These are phyloP conservation scores for Pseudogymnoascus sp. DNA, from an alignment of 2,329 filamentous ascomycete species.

Conservation along the genomic window DNA sequence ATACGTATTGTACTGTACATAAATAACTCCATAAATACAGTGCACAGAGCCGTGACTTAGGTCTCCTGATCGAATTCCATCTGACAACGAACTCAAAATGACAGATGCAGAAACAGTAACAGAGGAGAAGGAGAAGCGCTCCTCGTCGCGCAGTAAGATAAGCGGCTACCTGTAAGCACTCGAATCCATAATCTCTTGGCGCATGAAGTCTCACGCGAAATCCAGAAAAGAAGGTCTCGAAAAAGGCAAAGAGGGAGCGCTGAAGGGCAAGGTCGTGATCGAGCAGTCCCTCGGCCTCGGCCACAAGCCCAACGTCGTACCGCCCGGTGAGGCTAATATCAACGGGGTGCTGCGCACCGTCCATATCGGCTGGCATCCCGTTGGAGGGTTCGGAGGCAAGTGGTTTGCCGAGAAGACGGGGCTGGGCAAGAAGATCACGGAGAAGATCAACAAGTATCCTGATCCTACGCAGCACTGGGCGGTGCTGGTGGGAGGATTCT, in stretches of 20 bases:
- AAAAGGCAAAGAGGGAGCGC: slow-evolving; percentile 23
- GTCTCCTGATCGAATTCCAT: background rate
- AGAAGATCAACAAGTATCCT: slow-evolving; percentile 45
- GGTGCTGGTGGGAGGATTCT: slow-evolving; percentile 46
- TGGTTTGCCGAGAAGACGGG: slow-evolving; percentile 51
- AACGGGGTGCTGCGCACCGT: slow-evolving; percentile 35
- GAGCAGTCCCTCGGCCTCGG: slow-evolving; percentile 38
- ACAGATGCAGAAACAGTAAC: background rate
- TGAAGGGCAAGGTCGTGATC: slow-evolving; percentile 35
- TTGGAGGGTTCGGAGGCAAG: slow-evolving; percentile 46
- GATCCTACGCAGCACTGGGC: slow-evolving; percentile 56
- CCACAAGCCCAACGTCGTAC: slow-evolving; percentile 37
- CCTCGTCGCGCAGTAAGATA: background rate
- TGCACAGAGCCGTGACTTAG: background rate
- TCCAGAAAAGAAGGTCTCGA: slow-evolving; percentile 3
- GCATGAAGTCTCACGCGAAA: background rate
- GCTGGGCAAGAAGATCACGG: slow-evolving; percentile 47
- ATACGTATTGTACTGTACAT: background rate
- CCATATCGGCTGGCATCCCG: slow-evolving; percentile 51
- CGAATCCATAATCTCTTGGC: background rate
- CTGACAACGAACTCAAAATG: background rate
- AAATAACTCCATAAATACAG: slow-evolving; percentile 1
- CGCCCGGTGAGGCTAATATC: slow-evolving; percentile 31
- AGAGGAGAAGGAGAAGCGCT: slow-evolving; percentile 4
- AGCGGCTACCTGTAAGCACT: background rate